Evolutionary conservation across 768 basidiomycete species (phyloP), one percentile per base, ranked within the genome.

Genomic region (Boletus reticulatus): DNA sequence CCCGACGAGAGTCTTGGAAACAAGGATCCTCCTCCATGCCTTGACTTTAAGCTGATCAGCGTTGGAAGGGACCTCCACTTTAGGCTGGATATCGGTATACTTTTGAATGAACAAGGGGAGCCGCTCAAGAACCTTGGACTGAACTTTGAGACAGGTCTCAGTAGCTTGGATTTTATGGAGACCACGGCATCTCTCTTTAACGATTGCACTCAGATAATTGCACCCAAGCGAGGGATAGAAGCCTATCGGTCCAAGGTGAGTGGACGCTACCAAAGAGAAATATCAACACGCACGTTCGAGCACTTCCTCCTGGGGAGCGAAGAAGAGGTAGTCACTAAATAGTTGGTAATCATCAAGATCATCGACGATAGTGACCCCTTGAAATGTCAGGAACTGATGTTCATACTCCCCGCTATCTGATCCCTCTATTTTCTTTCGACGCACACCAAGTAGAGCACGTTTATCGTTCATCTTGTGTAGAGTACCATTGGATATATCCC

Each of bases 71-170:
- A 76, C 82, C 1, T 83, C 75, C 14, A 87, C 76, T 36, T 74
- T 73, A 1, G 82, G 79, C 27, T 75, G 75, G 1, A 83, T 74
- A 68, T 87, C 83, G 3, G 80, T 80, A 57, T 92, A 88, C 65
- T 94, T 94, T 44, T 93, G 87, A 9, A 96, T 75, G 76, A 97
- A 96, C 32, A 98, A 76, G 1, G 93, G 89, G 24, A 95, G 76
- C 19, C 94, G 76, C 68, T 95, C 88, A 29, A 94, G 71, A 22
- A 92, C 81, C 45, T 89, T 73, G 4, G 75, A 61, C 10, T 81
- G 81, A n/a, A 78, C 79, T 11, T 85, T 80, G 2, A 60, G 53
- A 7, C 83, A 79, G 24, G 71, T 67, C 53, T 75, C 75, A 1
- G 79, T 76, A 42, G 74, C 67, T 29, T 66, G 69, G 13, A 84